Percentiles rank a stretch among this genome's conserved stretches.
Conservation (phyloP, 306 rosid genomes). For the Vigna radiata region DNA sequence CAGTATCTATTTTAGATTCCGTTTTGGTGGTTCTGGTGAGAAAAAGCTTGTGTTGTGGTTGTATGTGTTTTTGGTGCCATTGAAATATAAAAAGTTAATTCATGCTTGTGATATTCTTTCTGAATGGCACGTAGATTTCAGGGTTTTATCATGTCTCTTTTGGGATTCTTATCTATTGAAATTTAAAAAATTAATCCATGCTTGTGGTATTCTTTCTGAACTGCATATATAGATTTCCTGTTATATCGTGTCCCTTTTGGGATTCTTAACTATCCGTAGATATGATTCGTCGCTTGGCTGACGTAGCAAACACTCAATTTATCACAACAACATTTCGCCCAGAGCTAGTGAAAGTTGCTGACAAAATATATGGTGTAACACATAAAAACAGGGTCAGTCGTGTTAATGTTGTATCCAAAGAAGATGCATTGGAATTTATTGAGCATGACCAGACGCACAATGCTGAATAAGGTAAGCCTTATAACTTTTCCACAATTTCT, state of each 20-base stretch:
- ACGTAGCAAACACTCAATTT: slow-evolving; percentile 85
- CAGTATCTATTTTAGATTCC: not conserved
- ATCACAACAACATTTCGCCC: slow-evolving; percentile 92
- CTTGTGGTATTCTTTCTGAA: slow-evolving; percentile 18
- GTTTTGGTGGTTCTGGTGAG: not conserved
- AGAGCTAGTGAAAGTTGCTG: slow-evolving; percentile 96
- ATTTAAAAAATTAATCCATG: slow-evolving; percentile 31
- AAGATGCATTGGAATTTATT: slow-evolving; percentile 80
- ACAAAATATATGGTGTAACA: slow-evolving; percentile 88
- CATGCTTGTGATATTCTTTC: too few relatives aligned
- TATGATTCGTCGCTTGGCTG: slow-evolving; percentile 94
- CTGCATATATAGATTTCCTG: slow-evolving; percentile 37
- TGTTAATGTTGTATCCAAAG: slow-evolving; percentile 76
- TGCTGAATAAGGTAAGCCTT: slow-evolving; percentile 65
- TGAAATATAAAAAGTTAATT: not conserved
- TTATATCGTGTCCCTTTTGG: slow-evolving; percentile 36
- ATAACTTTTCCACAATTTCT: not conserved
- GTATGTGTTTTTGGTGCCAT: slow-evolving; percentile 12
- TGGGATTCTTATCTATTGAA: not conserved
- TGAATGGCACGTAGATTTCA: too few relatives aligned
- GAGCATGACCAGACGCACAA: slow-evolving; percentile 93
- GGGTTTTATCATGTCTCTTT: too few relatives aligned
- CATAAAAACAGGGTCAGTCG: slow-evolving; percentile 94
- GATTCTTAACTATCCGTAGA: slow-evolving; percentile 70
- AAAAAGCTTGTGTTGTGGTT: not conserved